Base-by-base conservation (phyloP, 805 yeast genomes). In the Spathaspora boniae region DNA sequence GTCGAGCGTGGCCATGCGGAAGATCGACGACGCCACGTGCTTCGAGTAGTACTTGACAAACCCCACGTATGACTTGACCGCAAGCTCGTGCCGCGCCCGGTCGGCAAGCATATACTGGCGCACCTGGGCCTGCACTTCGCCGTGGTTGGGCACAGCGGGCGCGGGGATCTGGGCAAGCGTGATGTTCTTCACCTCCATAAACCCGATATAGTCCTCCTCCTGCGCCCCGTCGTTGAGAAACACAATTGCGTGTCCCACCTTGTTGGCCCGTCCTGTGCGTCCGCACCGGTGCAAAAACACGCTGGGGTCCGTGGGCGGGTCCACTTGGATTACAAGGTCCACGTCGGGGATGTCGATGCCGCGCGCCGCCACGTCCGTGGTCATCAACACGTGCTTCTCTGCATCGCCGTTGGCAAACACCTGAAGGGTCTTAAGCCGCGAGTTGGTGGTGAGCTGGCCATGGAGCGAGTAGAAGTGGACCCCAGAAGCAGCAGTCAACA, bases 341-440 rank as follows among this genome's bases (percentile, higher is more conserved):
- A 93, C 97, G 36, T 89, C 93, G 0, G 96, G 95, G 19, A 93
- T 82, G 64, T 93, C 98, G 16, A 93, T 76, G 28, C 98, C 98
- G 53, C 98, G 73, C 0, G 98, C 96, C 0, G 98, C 97, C n/a
- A 93, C 96, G 68, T 93, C 98, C 0, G 98, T 93, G 2, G 98
- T 88, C 60, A 93, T 65, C 16, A 93, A 60, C 0, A 91, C 76
- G 7, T 80, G 68, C 44, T 78, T 80, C 26, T 34, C 31, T 1
- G 55, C 42, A 30, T 65, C 72, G 4, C 72, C 68, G 1, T 70
- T 70, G 0, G 79, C 54, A 53, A 91, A 93, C 22, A 58, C 62
- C 8, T 69, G 68, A 29, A 91, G 62, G 0, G 96, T 85, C 53
- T 77, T 84, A 34, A 82, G 60, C 45, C 99, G 72, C 11, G 95